phyloP scores from a whole-genome alignment of 352 stramenopile species.

The Phytophthora hibernalis region DNA sequence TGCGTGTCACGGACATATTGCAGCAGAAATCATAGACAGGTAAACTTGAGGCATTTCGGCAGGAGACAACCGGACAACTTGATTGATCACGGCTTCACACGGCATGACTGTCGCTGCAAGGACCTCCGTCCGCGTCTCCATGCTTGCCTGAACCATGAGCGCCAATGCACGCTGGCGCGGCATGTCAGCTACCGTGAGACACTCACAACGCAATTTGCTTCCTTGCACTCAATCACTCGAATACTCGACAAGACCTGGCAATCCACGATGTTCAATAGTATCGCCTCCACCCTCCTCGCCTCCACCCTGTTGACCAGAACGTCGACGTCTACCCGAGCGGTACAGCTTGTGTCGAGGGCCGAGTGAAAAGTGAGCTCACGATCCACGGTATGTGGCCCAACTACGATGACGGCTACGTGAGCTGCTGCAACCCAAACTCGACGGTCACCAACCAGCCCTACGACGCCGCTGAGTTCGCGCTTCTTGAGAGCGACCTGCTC shows the following conservation, averaged over 20 bases:
- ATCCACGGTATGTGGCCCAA: constrained; percentile 85
- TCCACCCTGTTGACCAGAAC: constrained; percentile 66
- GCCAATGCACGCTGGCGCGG: constrained; percentile 14
- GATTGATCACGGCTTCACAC: constrained; percentile 21
- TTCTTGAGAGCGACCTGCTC: constrained; percentile 47
- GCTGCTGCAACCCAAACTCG: constrained; percentile 76
- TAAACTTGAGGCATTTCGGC: constrained; percentile 8
- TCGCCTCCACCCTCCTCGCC: constrained; percentile 29
- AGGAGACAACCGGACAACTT: constrained; percentile 20
- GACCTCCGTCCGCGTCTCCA: constrained; percentile 16
- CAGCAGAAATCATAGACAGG: constrained; percentile 16
- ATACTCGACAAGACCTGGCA: constrained; percentile 16
- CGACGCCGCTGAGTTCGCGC: constrained; percentile 54
- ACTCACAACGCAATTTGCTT: constrained; percentile 30
- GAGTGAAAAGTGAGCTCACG: constrained; percentile 64
- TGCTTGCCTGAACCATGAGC: constrained; percentile 13
- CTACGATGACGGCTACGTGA: constrained; percentile 77
- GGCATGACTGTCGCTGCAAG: constrained; percentile 5
- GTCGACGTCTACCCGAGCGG: constrained; percentile 68
- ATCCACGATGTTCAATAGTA: constrained; percentile 21
- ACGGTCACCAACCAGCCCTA: constrained; percentile 66
- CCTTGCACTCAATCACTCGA: constrained; percentile 14
- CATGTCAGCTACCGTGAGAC: constrained; percentile 3
- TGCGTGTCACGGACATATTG: constrained; percentile 21
- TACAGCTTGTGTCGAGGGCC: constrained; percentile 47